Evolutionary conservation across 169 alveolate genomes (phyloP).

Genomic region (Cryptosporidium viatorum): DNA sequence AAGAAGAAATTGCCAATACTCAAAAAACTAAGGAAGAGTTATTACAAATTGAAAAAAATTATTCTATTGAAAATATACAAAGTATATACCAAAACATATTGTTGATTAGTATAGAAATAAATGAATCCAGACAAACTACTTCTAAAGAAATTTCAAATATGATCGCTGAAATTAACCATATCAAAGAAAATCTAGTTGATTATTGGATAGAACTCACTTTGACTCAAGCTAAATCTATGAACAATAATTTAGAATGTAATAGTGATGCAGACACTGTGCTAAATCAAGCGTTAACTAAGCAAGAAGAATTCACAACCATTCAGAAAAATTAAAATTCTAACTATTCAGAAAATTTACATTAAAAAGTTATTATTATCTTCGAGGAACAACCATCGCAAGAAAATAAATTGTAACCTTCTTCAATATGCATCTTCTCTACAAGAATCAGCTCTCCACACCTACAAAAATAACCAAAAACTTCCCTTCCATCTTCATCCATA

Average conservation of each 20-base stretch:
- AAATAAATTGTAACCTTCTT: slow-evolving; percentile 61
- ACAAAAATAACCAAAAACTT: slow-evolving; percentile 20
- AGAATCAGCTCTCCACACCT: slow-evolving; percentile 46
- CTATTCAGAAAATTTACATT: not conserved
- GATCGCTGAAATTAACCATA: slow-evolving; percentile 10
- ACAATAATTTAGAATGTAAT: slow-evolving; percentile 3
- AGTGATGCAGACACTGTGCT: slow-evolving; percentile 10
- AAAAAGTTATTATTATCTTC: slow-evolving; percentile 38
- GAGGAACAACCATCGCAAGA: slow-evolving; percentile 55
- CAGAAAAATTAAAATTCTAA: not conserved
- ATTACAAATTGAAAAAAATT: not conserved
- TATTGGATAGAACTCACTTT: slow-evolving; percentile 69
- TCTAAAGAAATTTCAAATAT: slow-evolving; percentile 14
- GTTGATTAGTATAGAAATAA: not conserved
- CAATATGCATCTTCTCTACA: slow-evolving; percentile 32
- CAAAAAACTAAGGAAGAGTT: not conserved
- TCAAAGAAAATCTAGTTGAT: slow-evolving; percentile 47
- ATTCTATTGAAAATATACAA: not conserved
- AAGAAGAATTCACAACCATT: not conserved
- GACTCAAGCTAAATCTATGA: slow-evolving; percentile 13
- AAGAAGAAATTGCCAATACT: not conserved
- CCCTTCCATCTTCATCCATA: not conserved
- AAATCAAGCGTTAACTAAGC: not conserved
- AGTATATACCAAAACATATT: not conserved
- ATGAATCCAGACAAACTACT: not conserved